Evolutionary conservation across 192 early-diverging fungal species (phyloP).

Genomic region (Thamnidium elegans): DNA sequence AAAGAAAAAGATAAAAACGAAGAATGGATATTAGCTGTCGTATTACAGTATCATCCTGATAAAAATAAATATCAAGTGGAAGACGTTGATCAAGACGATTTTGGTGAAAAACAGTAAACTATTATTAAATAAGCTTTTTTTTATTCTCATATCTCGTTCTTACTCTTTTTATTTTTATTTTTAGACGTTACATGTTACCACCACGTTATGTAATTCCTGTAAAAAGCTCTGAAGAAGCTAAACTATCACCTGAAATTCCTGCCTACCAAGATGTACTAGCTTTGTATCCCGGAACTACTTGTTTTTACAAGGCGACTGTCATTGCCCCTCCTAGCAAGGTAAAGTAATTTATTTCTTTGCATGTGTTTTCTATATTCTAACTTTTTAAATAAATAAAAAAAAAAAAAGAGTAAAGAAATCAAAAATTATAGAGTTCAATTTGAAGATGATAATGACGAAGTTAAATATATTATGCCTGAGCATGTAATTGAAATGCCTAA

Average conservation of each 20-base stretch:
- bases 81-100: constrained; percentile 51
- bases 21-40: constrained; percentile 56
- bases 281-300: constrained; percentile 54
- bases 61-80: constrained; percentile 51
- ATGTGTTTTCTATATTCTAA: not conserved
- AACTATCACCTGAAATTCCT: constrained; percentile 34
- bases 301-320: constrained; percentile 54
- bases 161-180: not conserved
- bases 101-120: constrained; percentile 46
- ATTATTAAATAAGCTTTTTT: not conserved
- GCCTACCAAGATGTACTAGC: constrained; percentile 43
- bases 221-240: constrained; percentile 37
- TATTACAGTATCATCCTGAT: constrained; percentile 44
- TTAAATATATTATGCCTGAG: constrained; percentile 21
- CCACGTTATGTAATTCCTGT: constrained; percentile 47
- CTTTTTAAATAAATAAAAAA: not conserved
- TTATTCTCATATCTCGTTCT: not conserved
- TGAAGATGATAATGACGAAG: constrained; percentile 36
- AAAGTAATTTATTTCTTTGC: not conserved
- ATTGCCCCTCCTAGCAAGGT: constrained; percentile 49
- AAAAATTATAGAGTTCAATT: constrained; percentile 31
- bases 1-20: constrained; percentile 50
- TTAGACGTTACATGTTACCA: constrained; percentile 45
- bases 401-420: constrained; percentile 29
- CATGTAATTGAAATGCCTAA: constrained; percentile 29